Evolutionary conservation across 2,329 filamentous ascomycete species (phyloP), one percentile per base, ranked within the genome.

Genomic region (Fusarium nygamai): DNA sequence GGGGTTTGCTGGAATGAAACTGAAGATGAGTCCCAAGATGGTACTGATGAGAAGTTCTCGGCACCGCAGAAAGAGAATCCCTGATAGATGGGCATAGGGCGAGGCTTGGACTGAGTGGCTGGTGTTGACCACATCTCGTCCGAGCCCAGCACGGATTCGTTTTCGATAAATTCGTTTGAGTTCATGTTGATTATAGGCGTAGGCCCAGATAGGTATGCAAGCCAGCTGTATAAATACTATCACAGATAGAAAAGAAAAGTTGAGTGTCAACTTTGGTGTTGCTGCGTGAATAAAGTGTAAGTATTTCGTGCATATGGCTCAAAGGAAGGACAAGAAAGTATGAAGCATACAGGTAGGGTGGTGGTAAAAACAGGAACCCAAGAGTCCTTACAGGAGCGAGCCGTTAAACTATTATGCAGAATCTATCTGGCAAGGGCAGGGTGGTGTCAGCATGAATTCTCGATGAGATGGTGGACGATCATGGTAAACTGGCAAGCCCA

Each of bases 51-150:
- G 72, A 86, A 89, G 50, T 88, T 86, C 70, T 89, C 88, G 41
- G 85, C 84, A 71, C 89, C 83, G 77, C 87, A 89, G 81, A 89
- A 91, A 24, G 88, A 88, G 78, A 91, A 90, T 59, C 87, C 88
- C 78, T 90, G 89, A 74, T 91, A 88, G 65, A 91, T 90, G 44
- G 89, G 90, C 48, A 87, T 87, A 62, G 89, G 89, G 44, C 88
- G 86, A 53, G 86, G 87, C 71, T 87, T 85, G 67, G 85, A 82
- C 61, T 88, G 86, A 46, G 88, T 83, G 19, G 84, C 85, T 14
- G 89, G 87, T 57, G 88, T 88, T 64, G 88, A 87, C 88, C 89
- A 91, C 75, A 87, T 82, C 39, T 84, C 85, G 43, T 86, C 82
- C 33, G 85, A 81, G 64, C 83, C 81, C 62, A 83, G 80, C 79